Evolutionary conservation across 805 yeast species (phyloP).

Genomic region (Ogataea nonfermentans): DNA sequence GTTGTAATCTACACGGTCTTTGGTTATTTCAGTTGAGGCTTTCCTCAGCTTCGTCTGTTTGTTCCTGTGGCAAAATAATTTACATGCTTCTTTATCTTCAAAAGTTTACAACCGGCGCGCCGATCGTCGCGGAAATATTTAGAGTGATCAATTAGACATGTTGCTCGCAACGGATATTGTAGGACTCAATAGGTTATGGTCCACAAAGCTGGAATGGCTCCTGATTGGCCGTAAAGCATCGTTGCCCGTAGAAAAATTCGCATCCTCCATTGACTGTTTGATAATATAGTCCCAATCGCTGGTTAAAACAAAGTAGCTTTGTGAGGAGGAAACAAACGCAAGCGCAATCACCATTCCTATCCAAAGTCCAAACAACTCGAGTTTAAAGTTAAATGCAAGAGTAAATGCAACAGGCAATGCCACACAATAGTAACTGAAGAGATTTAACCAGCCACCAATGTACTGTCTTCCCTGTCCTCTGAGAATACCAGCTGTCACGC

Average conservation of each 20-base stretch:
- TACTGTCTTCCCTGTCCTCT: slow-evolving; percentile 77
- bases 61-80: slow-evolving; percentile 7
- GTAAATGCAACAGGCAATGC: slow-evolving; percentile 62
- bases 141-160: slow-evolving; percentile 8
- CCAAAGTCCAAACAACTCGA: slow-evolving; percentile 64
- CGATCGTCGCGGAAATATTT: slow-evolving; percentile 10
- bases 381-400: slow-evolving; percentile 49
- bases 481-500: slow-evolving; percentile 71
- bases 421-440: slow-evolving; percentile 56
- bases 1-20: neutral
- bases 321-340: slow-evolving; percentile 46
- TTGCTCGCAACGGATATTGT: slow-evolving; percentile 18
- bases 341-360: slow-evolving; percentile 55
- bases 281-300: slow-evolving; percentile 35
- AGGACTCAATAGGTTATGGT: slow-evolving; percentile 31
- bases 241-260: slow-evolving; percentile 16
- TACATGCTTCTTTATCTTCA: neutral
- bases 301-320: slow-evolving; percentile 31
- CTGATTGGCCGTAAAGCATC: slow-evolving; percentile 13
- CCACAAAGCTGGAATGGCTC: slow-evolving; percentile 23
- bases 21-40: neutral
- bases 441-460: slow-evolving; percentile 58
- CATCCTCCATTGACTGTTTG: slow-evolving; percentile 30
- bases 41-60: neutral
- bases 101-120: slow-evolving; percentile 9